Evolutionary conservation across 768 basidiomycete genomes (phyloP).

Genomic region (Suillus hirtellus): DNA sequence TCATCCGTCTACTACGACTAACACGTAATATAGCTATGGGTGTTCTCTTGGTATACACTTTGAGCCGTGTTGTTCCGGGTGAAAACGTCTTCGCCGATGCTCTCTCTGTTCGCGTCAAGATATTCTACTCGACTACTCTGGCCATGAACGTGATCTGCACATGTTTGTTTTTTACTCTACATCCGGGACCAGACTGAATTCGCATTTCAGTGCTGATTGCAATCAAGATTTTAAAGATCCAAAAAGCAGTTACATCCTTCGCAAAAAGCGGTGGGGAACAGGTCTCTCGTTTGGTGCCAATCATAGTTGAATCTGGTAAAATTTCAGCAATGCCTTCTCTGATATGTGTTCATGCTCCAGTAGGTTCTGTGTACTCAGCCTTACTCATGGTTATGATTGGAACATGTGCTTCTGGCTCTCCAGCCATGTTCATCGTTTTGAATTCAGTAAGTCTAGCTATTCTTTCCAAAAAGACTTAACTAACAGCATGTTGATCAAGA

Average conservation of each 20-base stretch:
- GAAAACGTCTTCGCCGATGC: constrained; percentile 23
- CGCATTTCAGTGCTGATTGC: constrained; percentile 23
- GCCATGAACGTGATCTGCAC: constrained; percentile 29
- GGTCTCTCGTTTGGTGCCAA: constrained; percentile 16
- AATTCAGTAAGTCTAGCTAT: constrained; percentile 15
- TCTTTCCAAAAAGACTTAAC: neutral
- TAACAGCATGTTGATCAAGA: constrained; percentile 7
- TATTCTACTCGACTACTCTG: constrained; percentile 28
- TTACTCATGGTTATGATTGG: constrained; percentile 21
- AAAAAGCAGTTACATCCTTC: constrained; percentile 14
- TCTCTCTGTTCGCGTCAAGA: constrained; percentile 22
- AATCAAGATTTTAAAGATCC: constrained; percentile 26
- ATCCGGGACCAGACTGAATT: neutral
- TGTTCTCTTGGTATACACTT: constrained; percentile 21
- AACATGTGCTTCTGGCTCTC: constrained; percentile 14
- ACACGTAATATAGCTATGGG: constrained; percentile 16
- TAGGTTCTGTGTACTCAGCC: constrained; percentile 21
- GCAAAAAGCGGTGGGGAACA: constrained; percentile 3
- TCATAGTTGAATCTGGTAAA: constrained; percentile 25
- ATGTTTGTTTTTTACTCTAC: constrained; percentile 17
- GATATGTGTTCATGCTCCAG: neutral
- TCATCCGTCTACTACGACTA: neutral
- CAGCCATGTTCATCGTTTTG: constrained; percentile 21
- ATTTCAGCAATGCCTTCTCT: neutral
- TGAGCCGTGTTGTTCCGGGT: constrained; percentile 19